phyloP scores from a whole-genome alignment of 225 moss, liverwort and hornwort species.

The Marchantia polymorpha region DNA sequence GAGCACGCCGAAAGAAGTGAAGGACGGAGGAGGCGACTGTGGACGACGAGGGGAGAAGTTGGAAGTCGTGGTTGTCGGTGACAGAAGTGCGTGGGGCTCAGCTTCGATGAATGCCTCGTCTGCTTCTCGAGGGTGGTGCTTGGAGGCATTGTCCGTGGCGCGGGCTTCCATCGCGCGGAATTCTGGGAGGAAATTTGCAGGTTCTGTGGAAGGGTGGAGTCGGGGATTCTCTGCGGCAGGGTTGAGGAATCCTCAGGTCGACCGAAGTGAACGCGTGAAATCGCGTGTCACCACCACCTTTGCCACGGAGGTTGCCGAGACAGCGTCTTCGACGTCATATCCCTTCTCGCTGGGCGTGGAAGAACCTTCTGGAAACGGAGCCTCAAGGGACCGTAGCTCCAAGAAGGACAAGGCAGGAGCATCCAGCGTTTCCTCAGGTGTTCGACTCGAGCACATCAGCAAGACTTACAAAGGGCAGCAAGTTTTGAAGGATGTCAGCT shows the following conservation, averaged over 20 bases:
- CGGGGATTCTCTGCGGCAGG: conserved; percentile 6
- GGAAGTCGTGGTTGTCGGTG: neutral
- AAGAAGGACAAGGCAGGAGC: conserved; percentile 39
- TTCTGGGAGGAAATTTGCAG: neutral
- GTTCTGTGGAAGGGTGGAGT: conserved; percentile 9
- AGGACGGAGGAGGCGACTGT: conserved; percentile 3
- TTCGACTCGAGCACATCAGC: conserved; percentile 43
- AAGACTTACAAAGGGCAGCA: conserved; percentile 49
- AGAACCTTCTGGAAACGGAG: conserved; percentile 20
- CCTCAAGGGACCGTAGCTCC: conserved; percentile 21
- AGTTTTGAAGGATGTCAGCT: conserved; percentile 46
- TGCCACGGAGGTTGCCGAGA: conserved; percentile 32
- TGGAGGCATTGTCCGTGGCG: neutral
- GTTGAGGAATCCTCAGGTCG: neutral
- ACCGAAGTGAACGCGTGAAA: neutral
- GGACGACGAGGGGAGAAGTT: neutral
- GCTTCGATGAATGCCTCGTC: neutral
- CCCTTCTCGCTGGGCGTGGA: conserved; percentile 18
- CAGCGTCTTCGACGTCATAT: conserved; percentile 28
- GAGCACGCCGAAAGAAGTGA: neutral
- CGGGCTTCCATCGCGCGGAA: neutral
- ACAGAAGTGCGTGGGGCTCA: conserved; percentile 6
- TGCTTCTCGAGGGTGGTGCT: neutral
- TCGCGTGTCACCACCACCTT: conserved; percentile 32
- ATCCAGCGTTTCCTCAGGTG: conserved; percentile 44